Percentiles rank a stretch among this genome's conserved stretches.
Conservation (phyloP, 257 asterid species). For the Solanum virginianum region DNA sequence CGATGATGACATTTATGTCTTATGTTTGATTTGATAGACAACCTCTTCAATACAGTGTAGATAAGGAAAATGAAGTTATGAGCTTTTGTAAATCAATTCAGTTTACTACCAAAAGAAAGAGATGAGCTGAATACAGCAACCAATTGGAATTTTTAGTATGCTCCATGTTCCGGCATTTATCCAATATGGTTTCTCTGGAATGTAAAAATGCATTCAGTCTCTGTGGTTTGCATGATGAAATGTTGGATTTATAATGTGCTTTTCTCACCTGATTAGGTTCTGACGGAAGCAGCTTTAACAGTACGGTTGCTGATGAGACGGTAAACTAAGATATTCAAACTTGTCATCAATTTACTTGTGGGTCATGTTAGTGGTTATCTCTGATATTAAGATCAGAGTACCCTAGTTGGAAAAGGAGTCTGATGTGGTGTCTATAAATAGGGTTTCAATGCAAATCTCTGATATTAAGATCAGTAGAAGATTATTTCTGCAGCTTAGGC, state of each 20-base stretch:
- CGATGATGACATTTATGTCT: neutral
- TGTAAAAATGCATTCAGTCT: neutral
- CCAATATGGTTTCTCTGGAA: neutral
- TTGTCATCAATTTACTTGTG: neutral
- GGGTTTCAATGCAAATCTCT: no score
- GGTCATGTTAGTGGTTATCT: neutral
- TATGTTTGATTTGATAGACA: neutral
- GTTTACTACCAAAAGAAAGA: neutral
- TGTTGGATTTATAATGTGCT: neutral
- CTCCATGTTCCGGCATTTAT: neutral
- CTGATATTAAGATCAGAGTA: neutral
- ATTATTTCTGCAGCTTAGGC: neutral
- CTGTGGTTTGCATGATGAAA: neutral
- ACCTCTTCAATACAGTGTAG: neutral
- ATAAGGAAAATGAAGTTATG: neutral
- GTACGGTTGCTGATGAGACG: slow-evolving; percentile 81
- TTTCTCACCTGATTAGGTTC: slow-evolving; percentile 39
- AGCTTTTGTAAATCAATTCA: neutral
- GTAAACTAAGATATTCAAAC: slow-evolving; percentile 16
- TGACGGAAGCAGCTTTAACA: slow-evolving; percentile 76
- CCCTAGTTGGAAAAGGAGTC: no score
- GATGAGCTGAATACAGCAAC: neutral
- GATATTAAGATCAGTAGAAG: neutral
- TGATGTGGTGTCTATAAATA: no score
- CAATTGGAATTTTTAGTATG: neutral